Evolutionary conservation across 768 basidiomycete genomes (phyloP), one percentile per base, ranked within the genome.

Genomic region (Agrocybe pediades): DNA sequence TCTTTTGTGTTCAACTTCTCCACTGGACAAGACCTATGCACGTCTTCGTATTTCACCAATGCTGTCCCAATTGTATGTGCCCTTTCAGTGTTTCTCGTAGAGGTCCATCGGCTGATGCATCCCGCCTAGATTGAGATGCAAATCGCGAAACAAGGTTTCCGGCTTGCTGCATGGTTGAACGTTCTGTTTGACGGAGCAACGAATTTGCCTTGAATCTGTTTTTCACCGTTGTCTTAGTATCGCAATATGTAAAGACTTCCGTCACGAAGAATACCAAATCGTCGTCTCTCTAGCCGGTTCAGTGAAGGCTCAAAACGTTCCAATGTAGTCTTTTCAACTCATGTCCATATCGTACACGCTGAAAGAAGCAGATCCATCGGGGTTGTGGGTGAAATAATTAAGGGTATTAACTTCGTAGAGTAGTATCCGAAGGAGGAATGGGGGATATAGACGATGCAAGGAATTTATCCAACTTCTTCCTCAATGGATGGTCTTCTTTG

Each of bases 391-490:
- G n/a, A n/a, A n/a, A n/a, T n/a, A n/a, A n/a, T n/a, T n/a, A n/a
- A n/a, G 25, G 47, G 41, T 30, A 33, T 48, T 16, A 21, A 42
- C n/a, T 36, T 39, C 16, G 17, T 9, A 11, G 24, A 41, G 15
- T 21, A 9, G 25, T 40, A 23, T 27, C 19, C 17, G 50, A 27
- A 21, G 53, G 23, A 29, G 58, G 21, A 51, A 58, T 44, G 49
- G 26, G 52, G 16, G 43, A 15, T 33, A 57, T 36, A 50, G 45
- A 46, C n/a, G 45, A 33, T 30, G 70, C 61, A 39, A 69, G 61
- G 26, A 79, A 85, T 66, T 82, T 89, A 52, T 85, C 85, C 53
- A 90, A 60, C 62, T 76, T 84, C 70, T 83, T 89, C 45, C 87
- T 81, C 48, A 90, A 71, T n/a, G 82, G 76, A 64, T 90, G 86